A percentile compares a stretch with the other conserved stretches of the same genome.
These are phyloP conservation scores for Xylaria longipes DNA, from an alignment of 495 filamentous ascomycete genomes.

Conservation along the genomic window DNA sequence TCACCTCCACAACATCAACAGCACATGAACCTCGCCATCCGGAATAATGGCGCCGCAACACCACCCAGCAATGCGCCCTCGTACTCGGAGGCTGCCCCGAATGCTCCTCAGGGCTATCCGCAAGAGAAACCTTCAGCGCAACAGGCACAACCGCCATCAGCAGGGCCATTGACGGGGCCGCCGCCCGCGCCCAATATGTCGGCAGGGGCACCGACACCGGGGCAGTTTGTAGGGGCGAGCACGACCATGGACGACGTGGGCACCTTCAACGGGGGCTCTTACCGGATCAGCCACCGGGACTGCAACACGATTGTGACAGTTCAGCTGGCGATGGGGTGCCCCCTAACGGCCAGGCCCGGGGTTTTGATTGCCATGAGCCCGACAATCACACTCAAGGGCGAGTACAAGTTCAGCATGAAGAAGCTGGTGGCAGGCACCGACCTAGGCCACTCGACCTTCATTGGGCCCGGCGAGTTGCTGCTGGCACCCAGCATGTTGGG, in stretches of 20 bases:
- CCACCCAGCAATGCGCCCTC: slow-evolving; percentile 41
- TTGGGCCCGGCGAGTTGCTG: slow-evolving; percentile 89
- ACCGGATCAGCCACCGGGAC: slow-evolving; percentile 91
- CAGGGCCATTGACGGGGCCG: slow-evolving; percentile 3
- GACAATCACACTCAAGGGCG: slow-evolving; percentile 80
- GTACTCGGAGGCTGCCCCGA: slow-evolving; percentile 42
- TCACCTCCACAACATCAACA: slow-evolving; percentile 36
- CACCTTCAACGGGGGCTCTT: slow-evolving; percentile 95
- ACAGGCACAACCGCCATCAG: slow-evolving; percentile 36
- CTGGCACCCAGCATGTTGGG: slow-evolving; percentile 81
- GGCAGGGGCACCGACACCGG: slow-evolving; percentile 41
- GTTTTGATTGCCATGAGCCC: slow-evolving; percentile 92
- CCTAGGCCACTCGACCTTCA: slow-evolving; percentile 79
- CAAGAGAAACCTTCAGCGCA: slow-evolving; percentile 46
- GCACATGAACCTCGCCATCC: slow-evolving; percentile 34
- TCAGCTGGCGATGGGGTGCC: slow-evolving; percentile 88
- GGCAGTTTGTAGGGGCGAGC: slow-evolving; percentile 23
- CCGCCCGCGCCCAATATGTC: slow-evolving; percentile 35
- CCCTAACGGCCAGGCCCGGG: slow-evolving; percentile 82
- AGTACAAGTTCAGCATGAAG: slow-evolving; percentile 80
- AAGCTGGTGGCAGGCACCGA: slow-evolving; percentile 85
- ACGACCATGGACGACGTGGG: slow-evolving; percentile 78
- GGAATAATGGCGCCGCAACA: slow-evolving; percentile 38
- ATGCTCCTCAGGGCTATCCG: slow-evolving; percentile 39
- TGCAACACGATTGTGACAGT: slow-evolving; percentile 88